Conservation (phyloP, 2,329 filamentous ascomycete species). For the Calonectria crousiana region DNA sequence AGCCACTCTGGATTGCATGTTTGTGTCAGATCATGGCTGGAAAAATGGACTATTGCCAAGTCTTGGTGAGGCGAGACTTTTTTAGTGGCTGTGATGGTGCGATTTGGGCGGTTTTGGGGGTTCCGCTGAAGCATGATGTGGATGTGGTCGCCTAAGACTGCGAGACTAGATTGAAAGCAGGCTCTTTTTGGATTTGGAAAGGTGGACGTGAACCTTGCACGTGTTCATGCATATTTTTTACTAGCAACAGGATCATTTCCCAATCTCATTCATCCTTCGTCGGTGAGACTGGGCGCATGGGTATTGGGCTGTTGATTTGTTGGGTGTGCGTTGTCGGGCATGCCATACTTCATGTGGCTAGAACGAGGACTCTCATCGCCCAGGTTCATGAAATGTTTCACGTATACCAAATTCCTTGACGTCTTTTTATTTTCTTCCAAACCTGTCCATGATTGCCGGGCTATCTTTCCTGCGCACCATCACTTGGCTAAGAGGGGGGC, state of each 20-base stretch:
- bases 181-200: not conserved
- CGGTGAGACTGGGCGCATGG: no score
- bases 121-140: no score
- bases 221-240: not conserved
- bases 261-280: no score
- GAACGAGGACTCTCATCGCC: no score
- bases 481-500: not conserved
- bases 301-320: not conserved
- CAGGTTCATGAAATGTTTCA: no score
- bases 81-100: not conserved
- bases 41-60: not conserved
- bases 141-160: no score
- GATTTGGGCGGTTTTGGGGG: not conserved
- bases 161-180: not conserved
- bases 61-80: not conserved
- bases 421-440: not conserved
- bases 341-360: not conserved
- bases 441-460: no score
- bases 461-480: not conserved
- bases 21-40: not conserved
- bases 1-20: not conserved
- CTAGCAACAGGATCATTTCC: no score
- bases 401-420: no score
- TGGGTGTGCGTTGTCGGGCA: not conserved
- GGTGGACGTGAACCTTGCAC: not conserved